Conservation (phyloP, 352 stramenopile genomes). For the Globisporangium recalcitrans region DNA sequence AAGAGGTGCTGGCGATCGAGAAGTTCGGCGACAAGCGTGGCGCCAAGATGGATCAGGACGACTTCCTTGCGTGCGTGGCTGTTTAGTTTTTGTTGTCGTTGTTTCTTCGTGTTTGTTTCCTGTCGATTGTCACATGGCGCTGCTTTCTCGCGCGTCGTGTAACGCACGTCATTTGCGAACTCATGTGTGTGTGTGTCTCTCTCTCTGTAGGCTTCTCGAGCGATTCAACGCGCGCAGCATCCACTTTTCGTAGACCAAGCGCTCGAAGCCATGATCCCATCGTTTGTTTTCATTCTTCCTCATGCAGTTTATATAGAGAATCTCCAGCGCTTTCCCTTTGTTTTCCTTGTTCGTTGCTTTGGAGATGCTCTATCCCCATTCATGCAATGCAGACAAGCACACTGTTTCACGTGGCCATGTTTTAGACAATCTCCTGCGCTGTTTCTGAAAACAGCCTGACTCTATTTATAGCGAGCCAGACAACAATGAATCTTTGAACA, state of each 20-base stretch:
- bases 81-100: not conserved
- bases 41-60: constrained; percentile 97
- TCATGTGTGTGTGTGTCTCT: not conserved
- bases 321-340: not conserved
- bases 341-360: not conserved
- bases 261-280: no score
- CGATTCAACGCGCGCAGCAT: constrained; percentile 96
- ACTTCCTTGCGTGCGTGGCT: constrained; percentile 90
- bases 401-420: not conserved
- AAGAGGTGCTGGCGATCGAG: constrained; percentile 91
- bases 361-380: not conserved
- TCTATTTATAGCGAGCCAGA: not conserved
- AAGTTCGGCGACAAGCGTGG: constrained; percentile 86
- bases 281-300: no score
- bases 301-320: constrained; percentile 6
- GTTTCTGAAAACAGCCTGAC: not conserved
- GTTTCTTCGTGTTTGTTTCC: not conserved
- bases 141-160: not conserved
- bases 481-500: not conserved
- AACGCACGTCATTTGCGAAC: not conserved
- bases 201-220: constrained; percentile 72
- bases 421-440: constrained; percentile 2
- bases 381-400: not conserved
- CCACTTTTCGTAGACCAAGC: constrained; percentile 88
- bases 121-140: not conserved